Conservation (phyloP, 306 rosid species). For the Cicer cuneatum region DNA sequence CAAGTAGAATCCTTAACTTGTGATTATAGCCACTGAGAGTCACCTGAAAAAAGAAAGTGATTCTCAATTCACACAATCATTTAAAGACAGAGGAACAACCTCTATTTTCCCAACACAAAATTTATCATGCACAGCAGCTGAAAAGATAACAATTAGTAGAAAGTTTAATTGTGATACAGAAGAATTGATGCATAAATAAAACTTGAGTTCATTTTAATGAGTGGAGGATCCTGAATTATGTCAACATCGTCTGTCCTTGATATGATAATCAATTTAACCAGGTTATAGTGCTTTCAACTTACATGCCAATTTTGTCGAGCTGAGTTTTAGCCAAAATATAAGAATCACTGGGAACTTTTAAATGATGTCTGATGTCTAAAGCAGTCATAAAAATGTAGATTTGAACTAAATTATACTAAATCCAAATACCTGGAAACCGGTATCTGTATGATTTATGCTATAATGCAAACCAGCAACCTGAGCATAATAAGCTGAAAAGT, state of each 20-base stretch:
- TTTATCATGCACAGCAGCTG: conserved; percentile 28
- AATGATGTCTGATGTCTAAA: conserved; percentile 14
- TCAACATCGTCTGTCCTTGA: conserved; percentile 11
- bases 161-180: conserved; percentile 30
- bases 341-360: conserved; percentile 16
- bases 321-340: background rate
- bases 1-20: conserved; percentile 78
- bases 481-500: conserved; percentile 81
- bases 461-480: conserved; percentile 86
- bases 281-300: conserved; percentile 22
- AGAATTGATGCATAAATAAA: conserved; percentile 14
- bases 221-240: conserved; percentile 14
- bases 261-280: conserved; percentile 31
- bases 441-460: conserved; percentile 54
- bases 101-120: conserved; percentile 19
- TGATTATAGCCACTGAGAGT: conserved; percentile 81
- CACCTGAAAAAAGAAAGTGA: conserved; percentile 59
- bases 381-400: conserved; percentile 26
- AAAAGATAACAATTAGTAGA: conserved; percentile 11
- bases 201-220: background rate
- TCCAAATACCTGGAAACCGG: conserved; percentile 85
- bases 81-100: background rate
- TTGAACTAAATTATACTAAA: conserved; percentile 34
- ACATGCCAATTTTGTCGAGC: background rate
- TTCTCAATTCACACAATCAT: conserved; percentile 6